A percentile compares a stretch with the other conserved stretches of the same genome.
phyloP scores from a whole-genome alignment of 2,329 filamentous ascomycete genomes.

The Fusarium piperis region DNA sequence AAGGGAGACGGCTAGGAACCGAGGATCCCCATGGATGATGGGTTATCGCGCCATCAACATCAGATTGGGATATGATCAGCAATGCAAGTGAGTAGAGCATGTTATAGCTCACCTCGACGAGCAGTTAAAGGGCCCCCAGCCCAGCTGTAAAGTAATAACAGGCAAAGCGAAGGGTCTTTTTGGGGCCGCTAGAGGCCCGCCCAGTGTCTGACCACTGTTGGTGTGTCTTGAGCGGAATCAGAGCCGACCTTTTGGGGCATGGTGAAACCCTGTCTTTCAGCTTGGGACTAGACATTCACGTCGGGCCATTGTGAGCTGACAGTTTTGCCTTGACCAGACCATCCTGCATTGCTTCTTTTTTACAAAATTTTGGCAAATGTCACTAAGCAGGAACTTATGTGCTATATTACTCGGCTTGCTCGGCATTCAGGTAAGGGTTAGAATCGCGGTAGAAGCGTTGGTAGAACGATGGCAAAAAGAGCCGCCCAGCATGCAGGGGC shows the following conservation, averaged over 20 bases:
- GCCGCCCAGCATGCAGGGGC: neutral
- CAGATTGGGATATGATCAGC: slow-evolving; percentile 25
- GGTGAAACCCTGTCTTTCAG: neutral
- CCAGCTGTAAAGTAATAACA: neutral
- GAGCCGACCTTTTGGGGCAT: neutral
- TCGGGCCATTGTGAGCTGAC: neutral
- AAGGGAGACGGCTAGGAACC: slow-evolving; percentile 2
- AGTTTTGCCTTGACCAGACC: neutral
- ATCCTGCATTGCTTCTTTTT: neutral
- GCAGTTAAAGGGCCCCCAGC: neutral
- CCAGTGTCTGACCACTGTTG: neutral
- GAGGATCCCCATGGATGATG: neutral
- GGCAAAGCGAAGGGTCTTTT: neutral
- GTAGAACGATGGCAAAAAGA: neutral
- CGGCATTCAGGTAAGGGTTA: neutral
- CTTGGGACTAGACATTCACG: neutral
- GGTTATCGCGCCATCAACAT: slow-evolving; percentile 20
- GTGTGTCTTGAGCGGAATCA: neutral
- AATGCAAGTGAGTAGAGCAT: neutral
- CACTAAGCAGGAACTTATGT: neutral
- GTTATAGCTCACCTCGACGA: neutral
- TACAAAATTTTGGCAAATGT: neutral
- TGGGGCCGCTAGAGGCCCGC: neutral
- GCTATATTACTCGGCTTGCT: neutral
- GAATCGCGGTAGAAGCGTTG: neutral